Evolutionary conservation across 345 rosid species (phyloP), one percentile per base, ranked within the genome.

Genomic region (Balakata baccata): DNA sequence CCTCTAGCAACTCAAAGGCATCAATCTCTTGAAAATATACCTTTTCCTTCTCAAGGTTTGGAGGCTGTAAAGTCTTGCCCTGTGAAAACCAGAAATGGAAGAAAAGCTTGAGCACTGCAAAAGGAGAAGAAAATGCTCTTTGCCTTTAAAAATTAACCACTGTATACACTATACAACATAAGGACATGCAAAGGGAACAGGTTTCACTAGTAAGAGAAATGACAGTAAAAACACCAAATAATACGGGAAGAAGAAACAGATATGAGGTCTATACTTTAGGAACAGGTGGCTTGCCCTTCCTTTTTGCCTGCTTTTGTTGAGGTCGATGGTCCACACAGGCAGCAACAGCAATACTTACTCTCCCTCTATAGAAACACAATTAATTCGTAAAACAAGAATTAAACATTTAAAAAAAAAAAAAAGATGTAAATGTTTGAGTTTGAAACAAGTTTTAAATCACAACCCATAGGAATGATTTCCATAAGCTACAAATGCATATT

Each of bases 1-100:
- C 99, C 81, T 95, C 99, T 51, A 86, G 70, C 84, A 95, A 84
- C 82, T 92, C 94, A 65, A 92, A 92, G 49, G 90, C 98, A 88
- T 92, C 99, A 73, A 95, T 91, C 78, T 92, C 94, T 62, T 85
- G 64, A 83, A 92, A 95, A 72, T 95, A 95, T 68, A 86, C 80
- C 51, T 80, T 80, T 81, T 92, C 98, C 85, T 82, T 91, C 82
- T 86, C 87, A 5, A 92, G 84, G 80, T 78, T 87, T 71, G 81
- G 83, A 79, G 82, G 87, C 46, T 80, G 83, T 58, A 59, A 84
- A 68, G 62, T 82, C 80, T 86, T 87, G n/a, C 82, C 89, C 97
- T 89, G 77, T 77, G 52, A 77, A 56, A 64, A 66, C 45, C 57
- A 72, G 50, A 46, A 72, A 75, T 45, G 13, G 51, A 59, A 59